phyloP scores from a whole-genome alignment of 1,284 basidiomycete genomes.

The Ceratobasidium sp. region DNA sequence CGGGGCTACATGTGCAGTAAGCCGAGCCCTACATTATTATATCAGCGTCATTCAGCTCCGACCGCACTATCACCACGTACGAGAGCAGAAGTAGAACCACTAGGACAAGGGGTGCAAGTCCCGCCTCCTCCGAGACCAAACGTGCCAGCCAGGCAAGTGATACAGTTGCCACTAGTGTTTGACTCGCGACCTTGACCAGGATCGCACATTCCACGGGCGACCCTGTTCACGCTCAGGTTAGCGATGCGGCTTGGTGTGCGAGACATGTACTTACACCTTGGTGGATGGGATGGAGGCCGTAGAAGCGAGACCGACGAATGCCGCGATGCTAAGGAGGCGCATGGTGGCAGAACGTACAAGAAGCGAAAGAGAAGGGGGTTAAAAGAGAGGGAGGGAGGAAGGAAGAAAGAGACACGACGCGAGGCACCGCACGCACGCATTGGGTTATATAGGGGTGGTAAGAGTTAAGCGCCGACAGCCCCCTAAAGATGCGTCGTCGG shows the following conservation, averaged over 20 bases:
- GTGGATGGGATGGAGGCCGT: neutral
- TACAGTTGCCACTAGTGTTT: neutral
- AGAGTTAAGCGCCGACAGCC: too few relatives aligned
- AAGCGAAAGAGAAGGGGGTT: too few relatives aligned
- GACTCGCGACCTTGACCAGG: neutral
- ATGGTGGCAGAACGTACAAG: neutral
- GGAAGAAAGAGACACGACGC: too few relatives aligned
- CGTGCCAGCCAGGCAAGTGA: neutral
- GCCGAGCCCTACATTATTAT: neutral
- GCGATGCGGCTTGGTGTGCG: too few relatives aligned
- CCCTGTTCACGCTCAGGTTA: neutral
- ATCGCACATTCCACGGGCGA: neutral
- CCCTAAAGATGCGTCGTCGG: too few relatives aligned
- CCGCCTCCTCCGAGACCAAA: constrained; percentile 1
- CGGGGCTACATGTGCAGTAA: neutral
- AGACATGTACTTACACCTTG: neutral
- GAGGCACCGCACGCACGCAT: too few relatives aligned
- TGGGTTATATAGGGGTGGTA: too few relatives aligned
- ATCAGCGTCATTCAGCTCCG: neutral
- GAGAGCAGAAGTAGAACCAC: constrained; percentile 9
- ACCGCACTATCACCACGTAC: neutral
- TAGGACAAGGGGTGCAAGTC: constrained; percentile 12
- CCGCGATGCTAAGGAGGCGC: constrained; percentile 33
- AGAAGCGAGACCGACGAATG: constrained; percentile 2
- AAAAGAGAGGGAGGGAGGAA: too few relatives aligned